These are phyloP conservation scores for Phragmites australis DNA, from an alignment of 176 grass and related monocot genomes.

Conservation along the genomic window DNA sequence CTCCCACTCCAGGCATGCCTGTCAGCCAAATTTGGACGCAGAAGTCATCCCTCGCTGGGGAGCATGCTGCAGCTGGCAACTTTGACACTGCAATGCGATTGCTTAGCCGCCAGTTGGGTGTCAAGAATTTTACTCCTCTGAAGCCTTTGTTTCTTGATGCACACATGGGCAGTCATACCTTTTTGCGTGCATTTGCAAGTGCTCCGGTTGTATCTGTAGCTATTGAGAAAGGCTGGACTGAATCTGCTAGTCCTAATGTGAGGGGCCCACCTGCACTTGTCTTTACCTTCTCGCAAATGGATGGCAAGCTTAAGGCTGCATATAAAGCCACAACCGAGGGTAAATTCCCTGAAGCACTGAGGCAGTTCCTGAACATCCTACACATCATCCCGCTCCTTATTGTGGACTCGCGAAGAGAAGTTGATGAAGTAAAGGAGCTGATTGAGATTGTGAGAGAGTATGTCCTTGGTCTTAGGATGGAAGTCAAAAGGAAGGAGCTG, in stretches of 20 bases:
- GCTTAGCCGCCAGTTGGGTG: slow-evolving; percentile 75
- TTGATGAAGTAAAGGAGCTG: slow-evolving; percentile 91
- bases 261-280: slow-evolving; percentile 76
- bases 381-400: slow-evolving; percentile 76
- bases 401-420: slow-evolving; percentile 81
- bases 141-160: slow-evolving; percentile 72
- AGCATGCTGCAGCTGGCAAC: slow-evolving; percentile 81
- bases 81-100: slow-evolving; percentile 84
- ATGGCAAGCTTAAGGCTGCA: slow-evolving; percentile 75
- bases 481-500: slow-evolving; percentile 72
- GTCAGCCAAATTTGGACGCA: slow-evolving; percentile 85
- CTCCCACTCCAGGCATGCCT: slow-evolving; percentile 70
- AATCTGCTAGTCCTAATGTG: slow-evolving; percentile 75
- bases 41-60: slow-evolving; percentile 87
- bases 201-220: slow-evolving; percentile 57
- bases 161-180: slow-evolving; percentile 66
- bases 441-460: slow-evolving; percentile 80
- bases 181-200: slow-evolving; percentile 57
- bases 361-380: slow-evolving; percentile 75
- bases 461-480: slow-evolving; percentile 80
- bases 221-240: slow-evolving; percentile 83
- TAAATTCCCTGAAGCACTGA: slow-evolving; percentile 73
- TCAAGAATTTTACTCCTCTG: slow-evolving; percentile 79
- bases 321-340: slow-evolving; percentile 73
- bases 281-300: slow-evolving; percentile 74